phyloP scores from a whole-genome alignment of 2,329 filamentous ascomycete species.

The Ascochyta fabae region DNA sequence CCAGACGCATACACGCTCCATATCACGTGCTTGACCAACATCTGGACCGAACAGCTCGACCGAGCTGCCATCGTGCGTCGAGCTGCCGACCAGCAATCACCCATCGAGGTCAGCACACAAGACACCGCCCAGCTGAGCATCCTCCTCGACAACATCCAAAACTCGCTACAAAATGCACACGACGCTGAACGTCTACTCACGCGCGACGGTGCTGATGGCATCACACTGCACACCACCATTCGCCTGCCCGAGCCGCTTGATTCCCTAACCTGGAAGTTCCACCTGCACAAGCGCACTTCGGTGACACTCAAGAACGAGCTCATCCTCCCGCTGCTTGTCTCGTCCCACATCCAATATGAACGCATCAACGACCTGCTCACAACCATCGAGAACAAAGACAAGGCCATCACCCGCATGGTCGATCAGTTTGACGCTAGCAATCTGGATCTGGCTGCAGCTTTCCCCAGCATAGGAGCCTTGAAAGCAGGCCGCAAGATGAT shows the following conservation, averaged over 20 bases:
- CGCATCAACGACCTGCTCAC: slow-evolving; percentile 58
- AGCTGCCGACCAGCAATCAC: slow-evolving; percentile 68
- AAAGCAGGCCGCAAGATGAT: slow-evolving; percentile 54
- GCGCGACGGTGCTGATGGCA: slow-evolving; percentile 39
- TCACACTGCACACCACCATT: slow-evolving; percentile 64
- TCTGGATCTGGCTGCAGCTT: slow-evolving; percentile 62
- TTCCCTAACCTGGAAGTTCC: slow-evolving; percentile 70
- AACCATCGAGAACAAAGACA: slow-evolving; percentile 64
- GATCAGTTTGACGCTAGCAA: slow-evolving; percentile 65
- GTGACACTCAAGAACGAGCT: slow-evolving; percentile 57
- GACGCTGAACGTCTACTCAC: slow-evolving; percentile 47
- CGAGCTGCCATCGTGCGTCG: slow-evolving; percentile 67
- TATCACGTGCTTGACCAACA: slow-evolving; percentile 73
- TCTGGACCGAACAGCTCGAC: slow-evolving; percentile 74
- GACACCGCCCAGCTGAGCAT: slow-evolving; percentile 69
- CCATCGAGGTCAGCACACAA: slow-evolving; percentile 74
- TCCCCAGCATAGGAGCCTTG: slow-evolving; percentile 60
- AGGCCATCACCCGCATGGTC: slow-evolving; percentile 62
- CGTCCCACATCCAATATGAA: slow-evolving; percentile 55
- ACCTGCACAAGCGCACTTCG: slow-evolving; percentile 55
- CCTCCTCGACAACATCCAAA: slow-evolving; percentile 68
- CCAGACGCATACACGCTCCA: slow-evolving; percentile 67
- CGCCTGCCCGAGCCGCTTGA: slow-evolving; percentile 67
- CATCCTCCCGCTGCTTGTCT: slow-evolving; percentile 60
- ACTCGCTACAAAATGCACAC: slow-evolving; percentile 53